Evolutionary conservation across 108 stramenopile species (phyloP).

Genomic region (Nitzschia sp.): DNA sequence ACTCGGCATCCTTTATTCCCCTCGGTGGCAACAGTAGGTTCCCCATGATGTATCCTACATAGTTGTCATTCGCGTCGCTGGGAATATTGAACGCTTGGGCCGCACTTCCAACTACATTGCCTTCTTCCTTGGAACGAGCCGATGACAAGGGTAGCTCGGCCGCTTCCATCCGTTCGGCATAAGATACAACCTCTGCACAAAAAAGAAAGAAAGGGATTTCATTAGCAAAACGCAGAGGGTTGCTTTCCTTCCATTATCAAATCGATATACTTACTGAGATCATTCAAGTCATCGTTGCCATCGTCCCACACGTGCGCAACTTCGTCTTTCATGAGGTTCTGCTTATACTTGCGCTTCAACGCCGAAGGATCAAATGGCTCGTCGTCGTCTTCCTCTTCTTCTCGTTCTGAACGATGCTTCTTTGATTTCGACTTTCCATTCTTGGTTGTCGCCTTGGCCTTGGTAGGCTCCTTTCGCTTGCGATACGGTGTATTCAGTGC

Average conservation of each 20-base stretch:
- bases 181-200: constrained; percentile 60
- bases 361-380: constrained; percentile 57
- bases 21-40: constrained; percentile 80
- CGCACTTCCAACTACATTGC: constrained; percentile 74
- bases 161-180: constrained; percentile 53
- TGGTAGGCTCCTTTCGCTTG: constrained; percentile 36
- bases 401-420: constrained; percentile 2
- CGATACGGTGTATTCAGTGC: constrained; percentile 84
- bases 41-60: constrained; percentile 89
- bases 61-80: constrained; percentile 50
- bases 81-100: constrained; percentile 87
- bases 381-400: constrained; percentile 19
- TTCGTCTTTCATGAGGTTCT: constrained; percentile 52
- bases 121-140: constrained; percentile 58
- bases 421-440: constrained; percentile 15
- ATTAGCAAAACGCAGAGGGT: not conserved
- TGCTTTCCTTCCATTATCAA: not conserved
- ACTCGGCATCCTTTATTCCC: constrained; percentile 91
- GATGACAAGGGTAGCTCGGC: constrained; percentile 60
- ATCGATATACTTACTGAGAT: constrained; percentile 51
- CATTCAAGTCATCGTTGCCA: constrained; percentile 39
- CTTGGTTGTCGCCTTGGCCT: constrained; percentile 4
- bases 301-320: constrained; percentile 76
- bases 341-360: constrained; percentile 59
- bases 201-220: not conserved